Percentiles rank a stretch among this genome's conserved stretches.
Evolutionary conservation across 2,329 filamentous ascomycete genomes (phyloP).

Genomic region (Sporothrix brasiliensis): DNA sequence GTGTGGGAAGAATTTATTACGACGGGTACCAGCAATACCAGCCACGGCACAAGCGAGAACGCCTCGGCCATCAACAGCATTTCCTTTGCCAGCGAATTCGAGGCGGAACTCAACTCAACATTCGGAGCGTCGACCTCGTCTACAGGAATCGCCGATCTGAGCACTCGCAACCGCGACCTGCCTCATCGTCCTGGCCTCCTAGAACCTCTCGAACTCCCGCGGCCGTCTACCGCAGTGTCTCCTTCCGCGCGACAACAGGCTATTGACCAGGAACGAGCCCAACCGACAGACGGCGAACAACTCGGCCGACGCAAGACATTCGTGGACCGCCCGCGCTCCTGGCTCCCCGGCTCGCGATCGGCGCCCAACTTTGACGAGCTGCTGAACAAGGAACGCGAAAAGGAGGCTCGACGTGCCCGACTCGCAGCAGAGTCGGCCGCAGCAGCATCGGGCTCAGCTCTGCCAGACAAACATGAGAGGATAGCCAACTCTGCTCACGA

Average conservation of each 20-base stretch:
- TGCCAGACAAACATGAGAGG: constrained; percentile 29
- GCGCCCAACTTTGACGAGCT: constrained; percentile 44
- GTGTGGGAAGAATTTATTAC: constrained; percentile 35
- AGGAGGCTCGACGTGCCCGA: constrained; percentile 21
- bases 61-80: neutral
- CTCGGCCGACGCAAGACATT: constrained; percentile 51
- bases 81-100: constrained; percentile 16
- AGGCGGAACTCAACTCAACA: constrained; percentile 18
- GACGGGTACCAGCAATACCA: neutral
- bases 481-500: neutral
- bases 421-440: neutral
- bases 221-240: constrained; percentile 22
- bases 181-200: neutral
- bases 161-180: too few species aligned
- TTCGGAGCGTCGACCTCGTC: neutral
- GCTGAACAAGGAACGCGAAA: constrained; percentile 38
- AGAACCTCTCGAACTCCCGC: neutral
- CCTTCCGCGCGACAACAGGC: constrained; percentile 9
- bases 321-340: constrained; percentile 55
- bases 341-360: constrained; percentile 55
- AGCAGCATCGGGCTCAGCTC: neutral
- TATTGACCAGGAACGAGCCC: constrained; percentile 17
- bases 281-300: constrained; percentile 39
- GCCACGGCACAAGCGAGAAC: neutral
- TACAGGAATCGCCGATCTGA: neutral